These are phyloP conservation scores for Aspergillus sclerotiicarbonarius DNA, from an alignment of 495 filamentous ascomycete genomes.

Conservation along the genomic window DNA sequence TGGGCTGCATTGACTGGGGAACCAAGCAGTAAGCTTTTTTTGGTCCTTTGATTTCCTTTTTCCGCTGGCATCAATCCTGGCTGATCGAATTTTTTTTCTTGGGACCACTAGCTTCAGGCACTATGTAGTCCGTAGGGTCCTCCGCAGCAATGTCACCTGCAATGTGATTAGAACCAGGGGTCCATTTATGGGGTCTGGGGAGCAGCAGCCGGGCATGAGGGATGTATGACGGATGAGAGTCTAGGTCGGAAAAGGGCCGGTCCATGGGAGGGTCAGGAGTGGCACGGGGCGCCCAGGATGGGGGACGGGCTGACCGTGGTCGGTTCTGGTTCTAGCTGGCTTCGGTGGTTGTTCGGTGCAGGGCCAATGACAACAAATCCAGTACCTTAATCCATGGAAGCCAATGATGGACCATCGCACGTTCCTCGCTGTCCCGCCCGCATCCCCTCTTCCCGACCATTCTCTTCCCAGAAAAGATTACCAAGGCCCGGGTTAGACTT, in stretches of 20 bases:
- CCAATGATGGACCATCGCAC: slow-evolving; percentile 6
- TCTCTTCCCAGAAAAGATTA: slow-evolving; percentile 10
- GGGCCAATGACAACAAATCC: neutral
- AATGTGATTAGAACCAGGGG: neutral
- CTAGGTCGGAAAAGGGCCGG: too few species aligned
- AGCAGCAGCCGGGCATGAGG: neutral
- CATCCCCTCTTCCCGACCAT: slow-evolving; percentile 5
- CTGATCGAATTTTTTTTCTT: neutral
- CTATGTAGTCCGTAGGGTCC: neutral
- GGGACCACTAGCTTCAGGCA: neutral
- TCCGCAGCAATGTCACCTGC: neutral
- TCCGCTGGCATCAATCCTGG: neutral
- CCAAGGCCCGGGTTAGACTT: neutral
- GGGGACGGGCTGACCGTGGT: neutral
- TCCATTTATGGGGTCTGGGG: neutral
- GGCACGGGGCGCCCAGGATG: neutral
- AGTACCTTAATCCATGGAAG: neutral
- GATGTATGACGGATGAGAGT: neutral
- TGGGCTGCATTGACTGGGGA: slow-evolving; percentile 6
- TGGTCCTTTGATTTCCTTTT: neutral
- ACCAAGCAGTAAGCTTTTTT: neutral
- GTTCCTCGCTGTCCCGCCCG: slow-evolving; percentile 1
- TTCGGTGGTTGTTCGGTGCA: slow-evolving; percentile 4
- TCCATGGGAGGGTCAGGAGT: neutral
- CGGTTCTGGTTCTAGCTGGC: slow-evolving; percentile 1